These are phyloP conservation scores for Aristolochia fimbriata DNA, from an alignment of 164 flowering plant genomes.

Conservation along the genomic window DNA sequence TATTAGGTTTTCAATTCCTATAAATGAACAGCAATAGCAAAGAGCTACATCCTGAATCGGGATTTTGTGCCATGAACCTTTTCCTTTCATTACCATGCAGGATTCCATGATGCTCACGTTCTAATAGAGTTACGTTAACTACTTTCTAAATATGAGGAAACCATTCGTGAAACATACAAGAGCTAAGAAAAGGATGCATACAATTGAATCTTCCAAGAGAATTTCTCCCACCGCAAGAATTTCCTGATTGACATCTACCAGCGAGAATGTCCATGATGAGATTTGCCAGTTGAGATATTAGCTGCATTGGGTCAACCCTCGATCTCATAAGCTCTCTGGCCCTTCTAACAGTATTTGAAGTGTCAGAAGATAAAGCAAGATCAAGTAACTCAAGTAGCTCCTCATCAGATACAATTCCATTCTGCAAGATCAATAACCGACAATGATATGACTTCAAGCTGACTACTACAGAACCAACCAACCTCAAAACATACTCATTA, in stretches of 20 bases:
- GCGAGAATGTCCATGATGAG: constrained; percentile 93
- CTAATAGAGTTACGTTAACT: too few species aligned
- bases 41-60: too few species aligned
- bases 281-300: constrained; percentile 85
- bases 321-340: constrained; percentile 91
- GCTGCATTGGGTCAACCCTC: constrained; percentile 85
- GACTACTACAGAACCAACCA: not conserved
- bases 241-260: constrained; percentile 39
- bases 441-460: not conserved
- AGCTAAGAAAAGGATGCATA: constrained; percentile 24
- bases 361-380: constrained; percentile 83
- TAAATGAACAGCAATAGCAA: too few species aligned
- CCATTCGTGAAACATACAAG: not conserved
- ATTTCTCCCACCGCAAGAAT: constrained; percentile 38
- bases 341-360: constrained; percentile 73
- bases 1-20: too few species aligned
- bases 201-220: constrained; percentile 39
- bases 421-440: constrained; percentile 32
- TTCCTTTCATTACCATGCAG: too few species aligned
- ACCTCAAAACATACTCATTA: not conserved
- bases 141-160: not conserved
- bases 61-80: too few species aligned
- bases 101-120: too few species aligned
- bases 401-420: constrained; percentile 80
- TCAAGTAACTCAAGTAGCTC: constrained; percentile 82